Conservation (phyloP, 441 rosid genomes). For the Euphorbia schlechtendalii region DNA sequence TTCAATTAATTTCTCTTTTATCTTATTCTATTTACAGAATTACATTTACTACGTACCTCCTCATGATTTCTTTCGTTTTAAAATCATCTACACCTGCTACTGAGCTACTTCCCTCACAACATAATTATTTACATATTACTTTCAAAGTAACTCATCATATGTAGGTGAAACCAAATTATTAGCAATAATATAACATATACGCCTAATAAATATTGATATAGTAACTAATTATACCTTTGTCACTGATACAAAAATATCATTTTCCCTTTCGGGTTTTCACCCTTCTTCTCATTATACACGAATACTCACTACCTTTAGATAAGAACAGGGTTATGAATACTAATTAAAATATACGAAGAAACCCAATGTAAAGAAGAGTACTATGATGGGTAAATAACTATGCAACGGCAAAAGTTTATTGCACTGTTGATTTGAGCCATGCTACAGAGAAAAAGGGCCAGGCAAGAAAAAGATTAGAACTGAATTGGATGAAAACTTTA, state of each 20-base stretch:
- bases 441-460: background rate
- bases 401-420: background rate
- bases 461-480: background rate
- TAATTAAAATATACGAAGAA: background rate
- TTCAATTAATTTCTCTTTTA: no score
- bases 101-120: background rate
- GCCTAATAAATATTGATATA: background rate
- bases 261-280: no score
- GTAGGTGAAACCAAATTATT: no score
- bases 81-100: background rate
- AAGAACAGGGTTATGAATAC: background rate
- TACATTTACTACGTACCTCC: slow-evolving; percentile 9
- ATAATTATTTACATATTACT: background rate
- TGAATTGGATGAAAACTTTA: background rate
- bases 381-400: background rate
- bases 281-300: no score
- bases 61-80: background rate
- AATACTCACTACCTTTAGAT: background rate
- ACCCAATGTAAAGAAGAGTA: background rate
- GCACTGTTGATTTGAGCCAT: background rate
- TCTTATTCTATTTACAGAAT: no score
- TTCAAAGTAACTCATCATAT: background rate
- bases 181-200: background rate
- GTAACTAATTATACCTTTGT: no score
- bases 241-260: no score